Evolutionary conservation across 352 stramenopile species (phyloP), one percentile per base, ranked within the genome.

Genomic region (Phytophthora chlamydospora): DNA sequence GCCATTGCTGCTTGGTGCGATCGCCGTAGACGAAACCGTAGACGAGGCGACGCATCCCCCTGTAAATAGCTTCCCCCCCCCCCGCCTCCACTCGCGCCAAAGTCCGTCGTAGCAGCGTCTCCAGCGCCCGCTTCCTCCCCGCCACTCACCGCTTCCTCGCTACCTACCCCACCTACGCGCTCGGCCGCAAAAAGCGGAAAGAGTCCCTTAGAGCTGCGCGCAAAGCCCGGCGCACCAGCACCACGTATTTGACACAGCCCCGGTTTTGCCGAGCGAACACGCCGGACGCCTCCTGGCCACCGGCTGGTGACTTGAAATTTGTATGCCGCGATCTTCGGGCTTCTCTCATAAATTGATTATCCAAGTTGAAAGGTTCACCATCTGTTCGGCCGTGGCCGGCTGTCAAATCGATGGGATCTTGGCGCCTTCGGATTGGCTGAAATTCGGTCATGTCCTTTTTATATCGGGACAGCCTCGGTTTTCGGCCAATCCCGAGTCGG

Each of bases 161-260:
- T 51, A 51, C 42, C 52, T 34, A 38, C 5, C 19, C 16, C 72
- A 67, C 77, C 38, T 88, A 74, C 66, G 73, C 65, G 31, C 32
- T 83, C 55, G 55, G 40, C 62, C 62, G 75, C 77, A 88, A 88
- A 85, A 85, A 83, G 65, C 68, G 76, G 71, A 89, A 89, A 89
- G 76, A 86, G 73, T 69, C 36, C 33, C 35, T 72, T 53, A 67
- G 34, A 58, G 69, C 59, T 66, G 62, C 54, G 73, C 65, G 56
- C 50, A 73, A 44, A 70, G 60, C 69, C 72, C 76, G 75, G 76
- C 74, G 68, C 61, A 78, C 63, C 51, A 62, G 62, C 69, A 74
- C 80, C 78, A 90, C 77, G 78, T 67, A 67, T 80, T 83, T 78
- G 36, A 16, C 3, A 34, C 32, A 14, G 50, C 36, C 54, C 57